These are phyloP conservation scores for Fusarium sp. DNA, from an alignment of 2,329 filamentous ascomycete genomes.

Conservation along the genomic window DNA sequence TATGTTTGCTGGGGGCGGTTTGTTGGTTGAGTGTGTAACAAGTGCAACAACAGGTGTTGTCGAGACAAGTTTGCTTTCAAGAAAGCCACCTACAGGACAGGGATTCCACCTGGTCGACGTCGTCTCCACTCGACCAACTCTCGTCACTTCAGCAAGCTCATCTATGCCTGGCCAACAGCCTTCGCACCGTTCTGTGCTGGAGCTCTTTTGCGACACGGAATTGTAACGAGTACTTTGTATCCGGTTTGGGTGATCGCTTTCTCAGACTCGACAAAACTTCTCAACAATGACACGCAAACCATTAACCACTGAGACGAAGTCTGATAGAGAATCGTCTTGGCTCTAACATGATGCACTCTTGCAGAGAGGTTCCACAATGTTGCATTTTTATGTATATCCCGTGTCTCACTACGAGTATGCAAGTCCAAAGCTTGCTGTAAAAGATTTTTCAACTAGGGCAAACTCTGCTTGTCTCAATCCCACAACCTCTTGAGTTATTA, in stretches of 20 bases:
- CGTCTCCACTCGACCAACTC: conserved; percentile 26
- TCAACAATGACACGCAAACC: conserved; percentile 3
- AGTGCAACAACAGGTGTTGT: conserved; percentile 12
- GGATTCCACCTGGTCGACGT: conserved; percentile 25
- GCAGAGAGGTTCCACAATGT: conserved; percentile 29
- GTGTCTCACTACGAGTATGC: conserved; percentile 22
- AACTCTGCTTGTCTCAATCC: conserved; percentile 1
- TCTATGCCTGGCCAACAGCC: conserved; percentile 17
- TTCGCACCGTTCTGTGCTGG: conserved; percentile 33
- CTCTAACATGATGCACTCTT: conserved; percentile 7
- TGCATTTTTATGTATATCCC: conserved; percentile 25
- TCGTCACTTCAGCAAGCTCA: conserved; percentile 9
- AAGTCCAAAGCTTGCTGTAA: conserved; percentile 25
- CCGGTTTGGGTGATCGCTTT: background rate
- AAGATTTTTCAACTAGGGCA: conserved; percentile 37
- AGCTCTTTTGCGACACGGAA: conserved; percentile 2
- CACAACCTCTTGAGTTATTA: conserved; percentile 9
- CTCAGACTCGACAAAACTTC: background rate
- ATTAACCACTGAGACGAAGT: conserved; percentile 8
- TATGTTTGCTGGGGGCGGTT: conserved; percentile 25
- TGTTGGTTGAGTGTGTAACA: conserved; percentile 25
- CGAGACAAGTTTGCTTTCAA: conserved; percentile 31
- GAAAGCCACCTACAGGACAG: conserved; percentile 29
- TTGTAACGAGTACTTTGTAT: background rate
- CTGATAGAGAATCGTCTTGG: conserved; percentile 4